Base-by-base conservation (phyloP, 1,139 yeast species). In the Sugiyamaella xylanicola region DNA sequence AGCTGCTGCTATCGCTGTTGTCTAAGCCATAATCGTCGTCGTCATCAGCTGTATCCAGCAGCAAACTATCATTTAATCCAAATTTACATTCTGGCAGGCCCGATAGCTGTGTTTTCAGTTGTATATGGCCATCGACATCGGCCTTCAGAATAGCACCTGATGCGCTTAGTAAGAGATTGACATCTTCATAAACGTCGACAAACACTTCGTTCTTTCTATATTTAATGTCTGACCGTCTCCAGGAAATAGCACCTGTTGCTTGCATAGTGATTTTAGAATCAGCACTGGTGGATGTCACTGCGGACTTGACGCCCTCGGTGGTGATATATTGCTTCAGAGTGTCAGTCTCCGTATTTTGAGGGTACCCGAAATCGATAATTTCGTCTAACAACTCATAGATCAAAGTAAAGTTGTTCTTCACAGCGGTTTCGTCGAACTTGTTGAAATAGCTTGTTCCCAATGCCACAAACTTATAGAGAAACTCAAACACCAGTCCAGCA, bases 201-300 rank as follows among this genome's bases (percentile, higher is more conserved):
- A 80, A 86, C 17, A 90, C 84, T 70, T 90, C 95, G 70, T 92
- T 90, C 61, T 89, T 83, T 57, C 95, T 80, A 69, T 91, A 87
- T 68, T 85, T 87, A 66, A 90, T 81, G 13, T 87, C 93, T 7
- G 76, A 69, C 16, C 81, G 73, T 58, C 97, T 77, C 97, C 97
- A 90, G 1, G 93, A 77, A 1, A 78, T 72, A 13, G 77, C 75
- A 4, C 75, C 73, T 1, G 77, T 72, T 5, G 76, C 75, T 48
- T 74, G 76, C 64, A 65, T 68, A 13, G 77, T 72, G 57, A 73
- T 71, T 44, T 70, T 69, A 40, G 72, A 65, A 11, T 73, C 62
- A 47, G 63, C 63, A 49, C 60, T 63, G 17, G 58, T 57, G 35
- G 40, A 51, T 7, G 48, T n/a, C 39, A 51, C 53, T 13, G 54